Evolutionary conservation across 2,329 filamentous ascomycete species (phyloP).

Genomic region (Neofusicoccum sp.): DNA sequence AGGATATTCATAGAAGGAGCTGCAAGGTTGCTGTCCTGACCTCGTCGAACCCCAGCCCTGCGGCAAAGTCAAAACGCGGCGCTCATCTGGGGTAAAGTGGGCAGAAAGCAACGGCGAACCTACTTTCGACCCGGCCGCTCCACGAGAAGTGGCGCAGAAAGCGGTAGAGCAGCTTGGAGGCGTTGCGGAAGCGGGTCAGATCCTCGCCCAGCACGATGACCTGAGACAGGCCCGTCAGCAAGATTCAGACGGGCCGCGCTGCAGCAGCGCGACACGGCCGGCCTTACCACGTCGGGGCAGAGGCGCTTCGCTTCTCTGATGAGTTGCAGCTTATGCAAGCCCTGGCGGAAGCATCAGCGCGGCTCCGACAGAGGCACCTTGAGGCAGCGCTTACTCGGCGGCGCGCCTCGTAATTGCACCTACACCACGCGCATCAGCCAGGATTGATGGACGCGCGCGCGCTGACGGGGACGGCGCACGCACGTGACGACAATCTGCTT

Average conservation of each 20-base stretch:
- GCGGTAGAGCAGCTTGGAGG: constrained; percentile 74
- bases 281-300: constrained; percentile 67
- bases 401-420: constrained; percentile 82
- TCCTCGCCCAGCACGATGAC: constrained; percentile 81
- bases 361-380: not conserved
- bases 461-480: not conserved
- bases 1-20: constrained; percentile 1
- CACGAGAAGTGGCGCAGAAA: constrained; percentile 74
- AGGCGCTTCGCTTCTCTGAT: constrained; percentile 75
- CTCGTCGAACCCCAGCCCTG: constrained; percentile 81
- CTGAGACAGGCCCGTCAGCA: constrained; percentile 16
- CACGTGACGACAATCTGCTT: constrained; percentile 71
- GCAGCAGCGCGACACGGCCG: not conserved
- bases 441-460: not conserved
- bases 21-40: constrained; percentile 42
- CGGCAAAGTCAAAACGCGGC: constrained; percentile 1
- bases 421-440: constrained; percentile 4
- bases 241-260: not conserved
- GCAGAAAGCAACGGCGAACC: not conserved
- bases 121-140: constrained; percentile 69
- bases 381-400: constrained; percentile 46
- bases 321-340: constrained; percentile 77
- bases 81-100: not conserved
- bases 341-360: constrained; percentile 34
- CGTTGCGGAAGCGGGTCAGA: constrained; percentile 71